Conservation (phyloP, 73 alveolate genomes). For the Paramecium octaurelia region DNA sequence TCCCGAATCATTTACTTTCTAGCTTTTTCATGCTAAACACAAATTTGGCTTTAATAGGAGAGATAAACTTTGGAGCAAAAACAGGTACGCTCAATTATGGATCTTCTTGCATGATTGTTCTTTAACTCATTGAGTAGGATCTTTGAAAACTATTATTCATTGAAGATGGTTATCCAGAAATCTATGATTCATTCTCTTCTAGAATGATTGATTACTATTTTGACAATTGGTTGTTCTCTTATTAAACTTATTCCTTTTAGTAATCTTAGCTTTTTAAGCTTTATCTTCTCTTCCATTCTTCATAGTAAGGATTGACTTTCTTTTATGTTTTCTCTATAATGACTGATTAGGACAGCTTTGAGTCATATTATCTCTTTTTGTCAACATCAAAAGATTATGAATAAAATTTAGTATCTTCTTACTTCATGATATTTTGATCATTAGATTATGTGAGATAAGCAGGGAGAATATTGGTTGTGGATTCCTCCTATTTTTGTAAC, state of each 20-base stretch:
- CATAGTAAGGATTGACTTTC: conserved; percentile 6
- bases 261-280: background rate
- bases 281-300: conserved; percentile 32
- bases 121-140: background rate
- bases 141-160: conserved; percentile 32
- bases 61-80: conserved; percentile 1
- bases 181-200: conserved; percentile 28
- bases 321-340: background rate
- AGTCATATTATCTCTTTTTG: background rate
- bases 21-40: background rate
- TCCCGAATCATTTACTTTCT: background rate
- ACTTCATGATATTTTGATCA: background rate
- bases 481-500: background rate
- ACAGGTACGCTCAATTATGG: background rate
- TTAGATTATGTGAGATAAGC: background rate
- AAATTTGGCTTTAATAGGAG: conserved; percentile 12
- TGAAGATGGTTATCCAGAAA: conserved; percentile 16
- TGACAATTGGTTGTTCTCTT: background rate
- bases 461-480: background rate
- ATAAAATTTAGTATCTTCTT: background rate
- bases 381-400: background rate
- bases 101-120: background rate
- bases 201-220: background rate
- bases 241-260: background rate
- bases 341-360: background rate